Percentiles rank a stretch among this genome's conserved stretches.
Conservation (phyloP, 2,329 filamentous ascomycete genomes). For the Fusarium sp. region DNA sequence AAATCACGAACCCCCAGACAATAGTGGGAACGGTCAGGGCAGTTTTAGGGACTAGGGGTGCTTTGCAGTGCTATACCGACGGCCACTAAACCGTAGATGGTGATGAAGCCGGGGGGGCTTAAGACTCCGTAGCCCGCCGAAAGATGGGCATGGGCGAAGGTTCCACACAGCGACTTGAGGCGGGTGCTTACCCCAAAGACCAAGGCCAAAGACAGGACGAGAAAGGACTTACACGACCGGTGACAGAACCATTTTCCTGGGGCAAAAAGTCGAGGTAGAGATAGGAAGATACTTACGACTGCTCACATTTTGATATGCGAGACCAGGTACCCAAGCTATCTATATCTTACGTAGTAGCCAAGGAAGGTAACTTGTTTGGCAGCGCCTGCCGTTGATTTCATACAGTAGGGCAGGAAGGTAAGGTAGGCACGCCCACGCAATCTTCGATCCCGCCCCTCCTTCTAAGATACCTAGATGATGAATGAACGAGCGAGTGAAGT, state of each 20-base stretch:
- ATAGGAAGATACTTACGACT: conserved; percentile 20
- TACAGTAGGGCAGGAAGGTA: conserved; percentile 5
- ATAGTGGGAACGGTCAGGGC: conserved; percentile 35
- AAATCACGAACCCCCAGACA: conserved; percentile 29
- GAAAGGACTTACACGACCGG: background rate
- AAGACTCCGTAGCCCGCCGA: conserved; percentile 20
- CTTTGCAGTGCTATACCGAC: conserved; percentile 32
- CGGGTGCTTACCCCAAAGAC: conserved; percentile 37
- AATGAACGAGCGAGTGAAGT: conserved; percentile 13
- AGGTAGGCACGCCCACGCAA: conserved; percentile 21
- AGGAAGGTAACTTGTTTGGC: conserved; percentile 13
- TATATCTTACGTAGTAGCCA: conserved; percentile 12
- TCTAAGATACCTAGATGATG: conserved; percentile 9
- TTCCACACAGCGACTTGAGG: conserved; percentile 17
- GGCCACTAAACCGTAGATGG: conserved; percentile 38
- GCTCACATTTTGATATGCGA: conserved; percentile 2
- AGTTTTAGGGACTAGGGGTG: conserved; percentile 34
- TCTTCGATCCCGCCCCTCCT: conserved; percentile 43
- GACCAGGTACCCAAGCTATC: conserved; percentile 16
- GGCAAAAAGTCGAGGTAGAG: conserved; percentile 8
- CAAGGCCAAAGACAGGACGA: conserved; percentile 1
- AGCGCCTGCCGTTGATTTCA: conserved; percentile 22
- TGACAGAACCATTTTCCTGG: conserved; percentile 26
- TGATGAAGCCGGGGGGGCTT: conserved; percentile 29
- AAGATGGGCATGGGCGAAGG: conserved; percentile 23